phyloP scores from a whole-genome alignment of 371 early-diverging fungal species.

The Haplosporangium sp. region DNA sequence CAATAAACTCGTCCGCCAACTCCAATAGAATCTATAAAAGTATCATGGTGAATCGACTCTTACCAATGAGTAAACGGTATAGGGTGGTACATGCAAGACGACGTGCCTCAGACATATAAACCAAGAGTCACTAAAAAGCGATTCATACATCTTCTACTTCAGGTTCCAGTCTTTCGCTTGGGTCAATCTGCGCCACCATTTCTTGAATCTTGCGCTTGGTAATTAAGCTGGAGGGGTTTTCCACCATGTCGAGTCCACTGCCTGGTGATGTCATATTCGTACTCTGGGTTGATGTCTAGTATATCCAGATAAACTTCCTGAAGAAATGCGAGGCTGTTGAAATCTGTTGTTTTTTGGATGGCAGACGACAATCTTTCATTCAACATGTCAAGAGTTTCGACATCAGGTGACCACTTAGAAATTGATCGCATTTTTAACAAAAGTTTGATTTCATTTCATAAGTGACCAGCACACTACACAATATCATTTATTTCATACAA shows the following conservation, averaged over 20 bases:
- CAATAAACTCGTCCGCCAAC: conserved; percentile 94
- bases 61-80: not conserved
- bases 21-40: conserved; percentile 81
- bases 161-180: conserved; percentile 84
- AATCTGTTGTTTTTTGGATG: no score
- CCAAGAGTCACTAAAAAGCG: not conserved
- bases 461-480: not conserved
- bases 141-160: conserved; percentile 88
- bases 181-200: conserved; percentile 90
- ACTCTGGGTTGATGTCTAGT: not conserved
- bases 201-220: conserved; percentile 90
- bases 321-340: not conserved
- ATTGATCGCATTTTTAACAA: no score
- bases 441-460: no score
- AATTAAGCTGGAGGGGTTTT: conserved; percentile 62
- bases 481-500: not conserved
- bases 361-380: no score
- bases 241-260: conserved; percentile 47
- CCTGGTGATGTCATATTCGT: conserved; percentile 49
- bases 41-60: not conserved
- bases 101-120: not conserved
- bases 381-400: no score
- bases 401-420: no score
- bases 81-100: not conserved
- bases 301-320: not conserved